Percentiles rank a stretch among this genome's conserved stretches.
phyloP scores from a whole-genome alignment of 2,329 filamentous ascomycete species.

The Fusarium oligoseptatum region DNA sequence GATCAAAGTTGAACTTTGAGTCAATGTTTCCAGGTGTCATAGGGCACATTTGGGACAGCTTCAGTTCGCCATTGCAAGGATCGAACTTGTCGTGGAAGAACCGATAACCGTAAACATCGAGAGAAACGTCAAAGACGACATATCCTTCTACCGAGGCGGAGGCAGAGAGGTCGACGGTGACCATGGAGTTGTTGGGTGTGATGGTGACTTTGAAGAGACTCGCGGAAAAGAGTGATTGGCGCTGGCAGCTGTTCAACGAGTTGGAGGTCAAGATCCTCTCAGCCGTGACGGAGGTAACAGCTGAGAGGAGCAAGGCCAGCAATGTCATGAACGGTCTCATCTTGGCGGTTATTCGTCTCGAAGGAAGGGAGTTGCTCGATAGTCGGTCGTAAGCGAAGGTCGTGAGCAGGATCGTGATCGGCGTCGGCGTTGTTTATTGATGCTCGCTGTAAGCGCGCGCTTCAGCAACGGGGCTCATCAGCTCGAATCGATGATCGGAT shows the following conservation, averaged over 20 bases:
- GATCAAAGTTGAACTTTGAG: slow-evolving; percentile 75
- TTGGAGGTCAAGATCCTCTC: slow-evolving; percentile 80
- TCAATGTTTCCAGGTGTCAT: slow-evolving; percentile 88
- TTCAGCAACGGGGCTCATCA: background rate
- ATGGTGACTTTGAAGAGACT: slow-evolving; percentile 89
- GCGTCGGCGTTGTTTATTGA: background rate
- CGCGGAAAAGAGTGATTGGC: slow-evolving; percentile 86
- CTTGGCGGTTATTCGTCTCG: background rate
- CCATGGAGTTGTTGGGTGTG: slow-evolving; percentile 78
- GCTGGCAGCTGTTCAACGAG: slow-evolving; percentile 87
- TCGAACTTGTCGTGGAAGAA: slow-evolving; percentile 76
- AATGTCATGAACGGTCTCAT: slow-evolving; percentile 27
- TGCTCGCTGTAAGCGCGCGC: slow-evolving; percentile 1
- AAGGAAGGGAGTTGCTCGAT: background rate
- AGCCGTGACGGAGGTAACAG: slow-evolving; percentile 56
- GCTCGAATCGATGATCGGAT: background rate
- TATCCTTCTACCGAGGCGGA: slow-evolving; percentile 85
- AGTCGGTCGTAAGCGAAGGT: background rate
- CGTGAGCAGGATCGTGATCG: background rate
- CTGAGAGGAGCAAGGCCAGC: slow-evolving; percentile 27
- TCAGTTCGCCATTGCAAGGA: slow-evolving; percentile 74
- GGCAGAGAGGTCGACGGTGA: slow-evolving; percentile 81
- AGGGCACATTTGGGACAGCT: slow-evolving; percentile 82
- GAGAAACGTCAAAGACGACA: slow-evolving; percentile 80
- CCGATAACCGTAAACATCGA: slow-evolving; percentile 86